Percentiles rank a stretch among this genome's conserved stretches.
Evolutionary conservation across 495 filamentous ascomycete genomes (phyloP).

Genomic region (Penicillium canariense): DNA sequence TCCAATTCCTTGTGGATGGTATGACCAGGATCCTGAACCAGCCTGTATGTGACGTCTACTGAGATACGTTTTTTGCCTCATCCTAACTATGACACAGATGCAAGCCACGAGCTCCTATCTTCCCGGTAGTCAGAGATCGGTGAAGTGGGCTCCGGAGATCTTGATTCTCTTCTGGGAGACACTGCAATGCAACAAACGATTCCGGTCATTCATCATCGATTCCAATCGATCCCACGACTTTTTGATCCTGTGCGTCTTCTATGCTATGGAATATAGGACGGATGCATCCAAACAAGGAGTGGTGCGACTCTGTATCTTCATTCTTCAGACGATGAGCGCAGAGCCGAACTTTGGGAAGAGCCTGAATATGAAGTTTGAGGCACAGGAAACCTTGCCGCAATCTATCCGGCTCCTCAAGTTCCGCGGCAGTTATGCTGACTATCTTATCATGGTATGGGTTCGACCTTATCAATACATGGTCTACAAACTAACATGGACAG

Average conservation of each 20-base stretch:
- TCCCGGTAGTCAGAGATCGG: constrained; percentile 75
- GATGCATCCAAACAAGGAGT: constrained; percentile 89
- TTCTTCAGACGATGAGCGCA: constrained; percentile 91
- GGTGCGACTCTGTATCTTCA: constrained; percentile 94
- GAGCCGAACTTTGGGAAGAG: constrained; percentile 89
- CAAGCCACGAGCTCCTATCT: constrained; percentile 85
- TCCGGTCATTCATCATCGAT: constrained; percentile 95
- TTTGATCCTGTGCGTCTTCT: constrained; percentile 84
- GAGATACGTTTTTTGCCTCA: background rate
- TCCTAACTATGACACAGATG: constrained; percentile 49
- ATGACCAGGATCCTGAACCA: constrained; percentile 94
- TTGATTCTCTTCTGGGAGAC: constrained; percentile 98
- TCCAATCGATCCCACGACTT: constrained; percentile 94
- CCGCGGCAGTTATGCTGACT: constrained; percentile 90
- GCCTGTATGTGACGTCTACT: constrained; percentile 50
- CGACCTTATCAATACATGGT: background rate
- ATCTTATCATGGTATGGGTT: constrained; percentile 69
- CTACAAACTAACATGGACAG: constrained; percentile 49
- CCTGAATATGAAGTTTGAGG: constrained; percentile 85
- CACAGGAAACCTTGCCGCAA: constrained; percentile 80
- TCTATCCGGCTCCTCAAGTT: constrained; percentile 81
- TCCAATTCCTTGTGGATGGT: constrained; percentile 95
- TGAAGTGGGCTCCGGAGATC: constrained; percentile 93
- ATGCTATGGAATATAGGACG: constrained; percentile 81
- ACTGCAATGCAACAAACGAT: constrained; percentile 96